Evolutionary conservation across 331 rosid species (phyloP), one percentile per base, ranked within the genome.

Genomic region (Pyracantha coccinea): DNA sequence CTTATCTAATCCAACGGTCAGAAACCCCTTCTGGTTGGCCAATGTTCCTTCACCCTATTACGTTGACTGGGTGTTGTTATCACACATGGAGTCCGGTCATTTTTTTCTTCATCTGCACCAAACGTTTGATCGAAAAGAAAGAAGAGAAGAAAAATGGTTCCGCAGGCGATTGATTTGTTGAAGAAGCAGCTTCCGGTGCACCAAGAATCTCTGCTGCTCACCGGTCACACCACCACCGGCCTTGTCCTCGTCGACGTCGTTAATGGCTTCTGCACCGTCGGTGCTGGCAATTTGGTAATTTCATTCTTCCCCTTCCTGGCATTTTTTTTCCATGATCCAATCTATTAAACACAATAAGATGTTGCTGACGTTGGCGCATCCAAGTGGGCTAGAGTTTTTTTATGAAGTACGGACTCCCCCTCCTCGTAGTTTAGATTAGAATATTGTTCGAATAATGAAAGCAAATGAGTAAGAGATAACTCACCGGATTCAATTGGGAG

Each of bases 261-360:
- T 65, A 94, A 92, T 67, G 97, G 99, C 79, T 94, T 94, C 86
- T 91, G 97, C 74, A 90, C 95, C 67, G 96, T 92, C 62, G 99
- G 99, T 11, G 90, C 95, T 57, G 97, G 99, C 52, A 87, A 88
- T 78, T 20, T 94, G 83, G 99, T 90, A 68, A 79, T 9, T 74
- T 28, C 74, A 32, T n/a, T 65, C 31, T 31, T 65, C 7, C 3
- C 8, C 69, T 0, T 31, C 5, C 38, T 4, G 1, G 20, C 11
- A 8, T n/a, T n/a, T 6, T 33, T 9, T 14, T 25, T 25, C 15
- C 17, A 14, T 24, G 19, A 1, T 6, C 55, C n/a, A 50, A 16
- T 50, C 1, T 16, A 0, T 50, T 9, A 50, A 50, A 50, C 19
- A 17, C 55, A 2, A 2, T 16, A 50, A 50, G 4, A 50, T 50